A percentile compares a stretch with the other conserved stretches of the same genome.
Conservation (phyloP, 2,329 filamentous ascomycete genomes). For the Aspergillus sp. region DNA sequence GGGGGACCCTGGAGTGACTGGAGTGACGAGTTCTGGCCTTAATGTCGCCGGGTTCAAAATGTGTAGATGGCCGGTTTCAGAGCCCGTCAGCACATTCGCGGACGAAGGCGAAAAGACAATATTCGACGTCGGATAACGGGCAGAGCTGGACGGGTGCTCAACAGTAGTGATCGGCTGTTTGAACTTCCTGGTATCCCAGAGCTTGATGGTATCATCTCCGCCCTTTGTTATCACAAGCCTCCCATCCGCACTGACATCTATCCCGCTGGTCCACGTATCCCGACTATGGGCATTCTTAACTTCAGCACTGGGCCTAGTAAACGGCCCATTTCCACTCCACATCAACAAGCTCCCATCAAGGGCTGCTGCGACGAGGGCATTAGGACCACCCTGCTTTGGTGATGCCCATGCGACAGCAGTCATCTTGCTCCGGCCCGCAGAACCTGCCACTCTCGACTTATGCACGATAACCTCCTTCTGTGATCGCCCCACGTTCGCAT, state of each 20-base stretch:
- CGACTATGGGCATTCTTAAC: constrained; percentile 72
- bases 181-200: constrained; percentile 96
- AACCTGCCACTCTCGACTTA: constrained; percentile 82
- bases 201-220: constrained; percentile 84
- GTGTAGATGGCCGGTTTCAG: constrained; percentile 74
- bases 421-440: constrained; percentile 86
- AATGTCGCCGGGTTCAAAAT: constrained; percentile 91
- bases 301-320: constrained; percentile 70
- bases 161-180: constrained; percentile 77
- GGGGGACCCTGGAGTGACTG: constrained; percentile 75
- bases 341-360: constrained; percentile 85
- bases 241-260: constrained; percentile 86
- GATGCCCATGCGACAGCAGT: constrained; percentile 83
- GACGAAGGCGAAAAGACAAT: constrained; percentile 84
- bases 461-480: constrained; percentile 94
- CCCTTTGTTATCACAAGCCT: constrained; percentile 84
- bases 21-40: constrained; percentile 72
- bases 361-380: constrained; percentile 70
- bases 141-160: constrained; percentile 71
- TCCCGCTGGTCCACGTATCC: constrained; percentile 82
- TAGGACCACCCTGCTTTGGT: constrained; percentile 66
- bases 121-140: constrained; percentile 73
- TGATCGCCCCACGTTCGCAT: constrained; percentile 78
- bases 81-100: constrained; percentile 81
- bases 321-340: constrained; percentile 85